A percentile compares a stretch with the other conserved stretches of the same genome.
These are phyloP conservation scores for Aureobasidium sp. DNA, from an alignment of 2,329 filamentous ascomycete species.

Conservation along the genomic window DNA sequence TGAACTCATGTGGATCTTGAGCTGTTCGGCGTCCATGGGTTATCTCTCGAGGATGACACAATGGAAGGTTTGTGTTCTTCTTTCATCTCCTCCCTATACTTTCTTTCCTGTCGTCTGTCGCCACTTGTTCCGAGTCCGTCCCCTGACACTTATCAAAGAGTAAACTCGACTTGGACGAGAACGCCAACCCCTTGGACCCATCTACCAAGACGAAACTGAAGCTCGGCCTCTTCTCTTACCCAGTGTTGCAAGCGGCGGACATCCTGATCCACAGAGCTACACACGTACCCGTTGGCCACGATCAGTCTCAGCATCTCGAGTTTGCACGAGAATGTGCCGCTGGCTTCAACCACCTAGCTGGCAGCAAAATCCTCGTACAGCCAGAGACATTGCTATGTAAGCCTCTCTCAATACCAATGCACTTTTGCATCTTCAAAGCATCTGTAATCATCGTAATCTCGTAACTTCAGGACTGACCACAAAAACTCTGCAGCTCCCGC, in stretches of 20 bases:
- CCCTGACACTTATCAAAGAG: conserved; percentile 34
- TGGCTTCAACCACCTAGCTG: conserved; percentile 74
- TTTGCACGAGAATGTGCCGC: conserved; percentile 79
- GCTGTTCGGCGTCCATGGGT: conserved; percentile 82
- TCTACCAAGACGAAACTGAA: conserved; percentile 53
- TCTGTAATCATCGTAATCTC: neutral
- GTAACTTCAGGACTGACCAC: neutral
- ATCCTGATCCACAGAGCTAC: conserved; percentile 64
- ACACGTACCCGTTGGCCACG: conserved; percentile 93
- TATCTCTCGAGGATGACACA: conserved; percentile 98
- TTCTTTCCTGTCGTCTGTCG: neutral
- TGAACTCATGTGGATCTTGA: conserved; percentile 95
- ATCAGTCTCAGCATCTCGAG: conserved; percentile 89
- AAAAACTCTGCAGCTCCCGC: conserved; percentile 54
- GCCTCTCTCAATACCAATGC: conserved; percentile 11
- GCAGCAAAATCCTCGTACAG: conserved; percentile 46
- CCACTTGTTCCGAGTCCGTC: conserved; percentile 13
- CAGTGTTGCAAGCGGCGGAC: conserved; percentile 54
- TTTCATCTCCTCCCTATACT: neutral
- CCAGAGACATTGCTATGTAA: conserved; percentile 67
- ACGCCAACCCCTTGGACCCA: conserved; percentile 48
- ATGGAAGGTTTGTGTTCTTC: conserved; percentile 66
- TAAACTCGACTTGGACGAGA: conserved; percentile 58
- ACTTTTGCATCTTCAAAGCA: neutral
- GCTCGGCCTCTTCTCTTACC: conserved; percentile 89